A percentile compares a stretch with the other conserved stretches of the same genome.
Conservation (phyloP, 1,284 basidiomycete genomes). For the Entoloma clypeatum region DNA sequence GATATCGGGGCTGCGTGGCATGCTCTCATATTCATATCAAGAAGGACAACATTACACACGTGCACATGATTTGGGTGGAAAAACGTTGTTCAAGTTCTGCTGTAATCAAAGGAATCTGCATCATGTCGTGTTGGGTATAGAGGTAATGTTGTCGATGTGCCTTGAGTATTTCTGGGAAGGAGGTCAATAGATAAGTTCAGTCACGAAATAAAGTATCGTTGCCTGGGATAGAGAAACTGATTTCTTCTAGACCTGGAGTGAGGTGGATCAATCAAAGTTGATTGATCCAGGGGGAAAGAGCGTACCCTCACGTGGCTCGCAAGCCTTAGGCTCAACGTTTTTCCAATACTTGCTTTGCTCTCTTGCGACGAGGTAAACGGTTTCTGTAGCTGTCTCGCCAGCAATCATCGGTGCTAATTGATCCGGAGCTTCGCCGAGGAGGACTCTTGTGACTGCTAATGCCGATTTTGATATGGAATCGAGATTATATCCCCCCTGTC, state of each 20-base stretch:
- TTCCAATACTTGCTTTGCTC: slow-evolving; percentile 93
- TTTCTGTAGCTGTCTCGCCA: slow-evolving; percentile 77
- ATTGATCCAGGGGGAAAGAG: slow-evolving; percentile 4
- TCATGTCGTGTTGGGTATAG: slow-evolving; percentile 68
- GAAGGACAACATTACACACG: slow-evolving; percentile 47
- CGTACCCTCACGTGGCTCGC: slow-evolving; percentile 73
- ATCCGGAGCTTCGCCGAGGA: slow-evolving; percentile 85
- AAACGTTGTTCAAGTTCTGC: slow-evolving; percentile 65
- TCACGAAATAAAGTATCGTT: slow-evolving; percentile 8
- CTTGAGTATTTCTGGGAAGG: slow-evolving; percentile 69
- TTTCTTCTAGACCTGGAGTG: slow-evolving; percentile 49
- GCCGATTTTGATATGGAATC: slow-evolving; percentile 86
- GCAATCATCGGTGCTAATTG: slow-evolving; percentile 69
- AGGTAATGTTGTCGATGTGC: slow-evolving; percentile 79
- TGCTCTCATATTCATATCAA: slow-evolving; percentile 7
- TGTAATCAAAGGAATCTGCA: slow-evolving; percentile 75
- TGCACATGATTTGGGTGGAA: slow-evolving; percentile 80
- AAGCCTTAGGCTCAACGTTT: slow-evolving; percentile 71
- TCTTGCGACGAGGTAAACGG: slow-evolving; percentile 81
- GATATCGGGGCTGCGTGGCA: slow-evolving; percentile 50
- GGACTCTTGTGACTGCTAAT: slow-evolving; percentile 77
- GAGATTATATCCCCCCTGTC: slow-evolving; percentile 92
- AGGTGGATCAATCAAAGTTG: slow-evolving; percentile 7
- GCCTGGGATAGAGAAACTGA: slow-evolving; percentile 67
- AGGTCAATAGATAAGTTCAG: slow-evolving; percentile 4